Evolutionary conservation across 1,284 basidiomycete genomes (phyloP).

Genomic region (Heterobasidion parviporum): DNA sequence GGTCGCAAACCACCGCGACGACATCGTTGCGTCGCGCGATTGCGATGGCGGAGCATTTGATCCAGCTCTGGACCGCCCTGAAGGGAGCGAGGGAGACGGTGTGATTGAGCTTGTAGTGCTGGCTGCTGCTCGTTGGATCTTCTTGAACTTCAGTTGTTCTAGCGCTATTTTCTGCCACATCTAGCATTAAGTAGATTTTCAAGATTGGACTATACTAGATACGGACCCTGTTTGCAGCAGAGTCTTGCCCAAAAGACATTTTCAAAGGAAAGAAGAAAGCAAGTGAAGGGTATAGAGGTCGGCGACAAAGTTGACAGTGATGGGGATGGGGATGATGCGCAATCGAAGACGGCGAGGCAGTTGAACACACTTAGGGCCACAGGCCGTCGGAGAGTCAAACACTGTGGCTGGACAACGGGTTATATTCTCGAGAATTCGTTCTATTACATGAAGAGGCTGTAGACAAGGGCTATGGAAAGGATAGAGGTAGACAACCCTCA

Average conservation of each 20-base stretch:
- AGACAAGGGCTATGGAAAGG: not conserved
- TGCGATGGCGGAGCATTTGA: slow-evolving; percentile 14
- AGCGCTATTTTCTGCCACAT: slow-evolving; percentile 43
- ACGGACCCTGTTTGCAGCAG: slow-evolving; percentile 11
- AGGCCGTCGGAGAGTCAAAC: slow-evolving; percentile 52
- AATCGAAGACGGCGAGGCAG: slow-evolving; percentile 1
- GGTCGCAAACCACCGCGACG: slow-evolving; percentile 34
- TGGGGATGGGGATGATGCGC: too few species aligned
- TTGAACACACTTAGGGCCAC: slow-evolving; percentile 16
- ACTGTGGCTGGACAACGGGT: slow-evolving; percentile 33
- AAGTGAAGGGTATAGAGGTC: too few species aligned
- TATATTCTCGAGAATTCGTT: slow-evolving; percentile 8
- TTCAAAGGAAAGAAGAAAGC: not conserved
- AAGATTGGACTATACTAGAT: not conserved
- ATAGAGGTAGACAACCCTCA: too few species aligned
- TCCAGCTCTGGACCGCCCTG: not conserved
- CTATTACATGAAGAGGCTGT: slow-evolving; percentile 4
- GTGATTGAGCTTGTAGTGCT: slow-evolving; percentile 20
- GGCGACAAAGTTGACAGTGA: too few species aligned
- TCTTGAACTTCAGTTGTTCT: slow-evolving; percentile 54
- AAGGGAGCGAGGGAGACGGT: slow-evolving; percentile 4
- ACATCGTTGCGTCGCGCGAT: slow-evolving; percentile 46
- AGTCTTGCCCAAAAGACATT: slow-evolving; percentile 31
- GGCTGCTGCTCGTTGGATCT: slow-evolving; percentile 25
- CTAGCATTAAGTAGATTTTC: slow-evolving; percentile 10